These are phyloP conservation scores for Fusarium scirpi DNA, from an alignment of 2,329 filamentous ascomycete species.

Conservation along the genomic window DNA sequence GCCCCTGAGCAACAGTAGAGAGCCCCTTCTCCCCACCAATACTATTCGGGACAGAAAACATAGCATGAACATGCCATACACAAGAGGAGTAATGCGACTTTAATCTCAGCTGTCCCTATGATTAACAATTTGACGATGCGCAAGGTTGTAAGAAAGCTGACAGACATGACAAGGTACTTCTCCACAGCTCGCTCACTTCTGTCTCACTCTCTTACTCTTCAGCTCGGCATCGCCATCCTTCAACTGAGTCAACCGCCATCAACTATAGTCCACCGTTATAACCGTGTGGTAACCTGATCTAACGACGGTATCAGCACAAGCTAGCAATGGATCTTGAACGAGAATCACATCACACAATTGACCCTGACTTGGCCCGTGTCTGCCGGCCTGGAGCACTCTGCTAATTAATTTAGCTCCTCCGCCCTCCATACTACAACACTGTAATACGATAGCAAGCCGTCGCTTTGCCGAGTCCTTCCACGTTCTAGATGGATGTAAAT, in stretches of 20 bases:
- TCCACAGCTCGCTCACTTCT: neutral
- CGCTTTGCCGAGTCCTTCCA: constrained; percentile 8
- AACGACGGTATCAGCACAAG: constrained; percentile 11
- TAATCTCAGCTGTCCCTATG: constrained; percentile 1
- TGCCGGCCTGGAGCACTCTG: constrained; percentile 5
- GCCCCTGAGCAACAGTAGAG: neutral
- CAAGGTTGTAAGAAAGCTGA: neutral
- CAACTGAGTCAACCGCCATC: constrained; percentile 26
- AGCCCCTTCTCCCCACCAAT: constrained; percentile 22
- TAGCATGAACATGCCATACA: constrained; percentile 16
- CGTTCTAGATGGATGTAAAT: neutral
- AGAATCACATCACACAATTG: constrained; percentile 17
- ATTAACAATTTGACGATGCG: neutral
- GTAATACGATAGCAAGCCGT: constrained; percentile 4
- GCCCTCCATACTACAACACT: constrained; percentile 1
- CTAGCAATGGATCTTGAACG: constrained; percentile 15
- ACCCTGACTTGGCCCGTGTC: constrained; percentile 11
- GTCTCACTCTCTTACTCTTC: neutral
- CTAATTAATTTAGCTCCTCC: constrained; percentile 25
- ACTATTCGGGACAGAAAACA: constrained; percentile 3
- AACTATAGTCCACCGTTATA: constrained; percentile 25
- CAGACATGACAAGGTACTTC: neutral
- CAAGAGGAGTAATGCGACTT: constrained; percentile 21
- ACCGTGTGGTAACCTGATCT: constrained; percentile 25
- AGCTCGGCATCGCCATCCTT: constrained; percentile 11